phyloP scores from a whole-genome alignment of 768 basidiomycete genomes.

The Pleurotus djamor region DNA sequence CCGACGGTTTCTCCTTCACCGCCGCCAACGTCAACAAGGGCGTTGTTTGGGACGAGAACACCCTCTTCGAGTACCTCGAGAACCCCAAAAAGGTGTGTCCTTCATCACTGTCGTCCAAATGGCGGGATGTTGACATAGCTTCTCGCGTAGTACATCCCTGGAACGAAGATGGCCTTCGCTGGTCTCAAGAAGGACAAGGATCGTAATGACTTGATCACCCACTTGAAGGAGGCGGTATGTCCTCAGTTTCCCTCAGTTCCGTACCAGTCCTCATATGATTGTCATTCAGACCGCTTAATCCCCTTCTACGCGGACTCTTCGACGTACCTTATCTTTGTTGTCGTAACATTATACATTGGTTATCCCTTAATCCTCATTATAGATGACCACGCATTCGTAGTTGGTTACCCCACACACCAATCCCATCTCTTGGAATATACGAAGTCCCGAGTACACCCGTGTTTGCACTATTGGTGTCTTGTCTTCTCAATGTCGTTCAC shows the following conservation, averaged over 20 bases:
- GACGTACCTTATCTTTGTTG: not conserved
- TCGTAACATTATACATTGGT: slow-evolving; percentile 6
- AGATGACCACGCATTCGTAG: not conserved
- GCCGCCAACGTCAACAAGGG: slow-evolving; percentile 96
- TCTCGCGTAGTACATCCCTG: slow-evolving; percentile 76
- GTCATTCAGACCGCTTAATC: slow-evolving; percentile 1
- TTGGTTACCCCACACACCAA: not conserved
- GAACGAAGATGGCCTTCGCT: slow-evolving; percentile 98
- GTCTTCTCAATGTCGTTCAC: no score
- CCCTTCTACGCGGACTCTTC: not conserved
- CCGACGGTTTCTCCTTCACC: slow-evolving; percentile 86
- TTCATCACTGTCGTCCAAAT: not conserved
- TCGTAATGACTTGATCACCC: slow-evolving; percentile 89
- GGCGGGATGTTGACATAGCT: not conserved
- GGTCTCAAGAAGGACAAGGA: slow-evolving; percentile 99
- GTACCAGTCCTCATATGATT: not conserved
- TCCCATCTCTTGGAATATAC: slow-evolving; percentile 2
- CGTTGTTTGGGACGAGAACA: slow-evolving; percentile 79
- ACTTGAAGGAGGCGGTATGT: slow-evolving; percentile 73
- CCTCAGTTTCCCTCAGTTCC: not conserved
- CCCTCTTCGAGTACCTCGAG: slow-evolving; percentile 94
- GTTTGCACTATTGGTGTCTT: not conserved
- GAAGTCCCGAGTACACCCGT: not conserved
- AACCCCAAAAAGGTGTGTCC: slow-evolving; percentile 92
- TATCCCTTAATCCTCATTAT: not conserved